Evolutionary conservation across 1,139 yeast species (phyloP), one percentile per base, ranked within the genome.

Genomic region (Yamadazyma sp.): DNA sequence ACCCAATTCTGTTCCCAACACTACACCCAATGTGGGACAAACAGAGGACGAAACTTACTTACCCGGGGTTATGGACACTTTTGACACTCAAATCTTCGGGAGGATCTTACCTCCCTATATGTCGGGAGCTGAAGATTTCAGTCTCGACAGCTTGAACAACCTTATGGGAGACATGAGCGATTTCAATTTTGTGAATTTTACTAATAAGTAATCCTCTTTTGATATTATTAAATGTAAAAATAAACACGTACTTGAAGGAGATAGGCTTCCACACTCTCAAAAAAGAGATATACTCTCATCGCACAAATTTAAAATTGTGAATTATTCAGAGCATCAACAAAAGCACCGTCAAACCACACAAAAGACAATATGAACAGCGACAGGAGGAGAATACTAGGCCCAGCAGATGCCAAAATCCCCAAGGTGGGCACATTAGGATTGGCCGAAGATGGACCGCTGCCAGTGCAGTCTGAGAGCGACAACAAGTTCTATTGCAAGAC

Each of bases 21-120:
- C 23, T 7, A 24, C 29, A 10, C 25, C 36, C 2, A 30, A 32
- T 14, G 17, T 12, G 10, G 25, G 25, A 2, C 38, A 39, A 18
- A 22, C 24, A 5, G 39, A 39, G 17, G 42, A 42, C n/a, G 41
- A 37, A 23, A 32, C 43, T 16, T 86, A 86, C 53, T 72, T 84
- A 43, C 88, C 92, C 1, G 94, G 95, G 4, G 83, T 85, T 15
- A 83, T 87, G 71, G 96, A 87, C 58, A 84, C 83, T 50, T 64
- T 87, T 34, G 96, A 88, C 58, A 78, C 87, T 45, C 92, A 87
- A 55, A 74, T 88, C 11, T 87, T 88, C 65, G 96, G 96, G 1
- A 69, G 86, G 37, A 82, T 84, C 50, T 59, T 87, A 39, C 96
- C 96, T 3, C 94, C 95, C 1, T 87, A 86, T 54, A 86, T 86